A percentile compares a stretch with the other conserved stretches of the same genome.
Conservation (phyloP, 2,329 filamentous ascomycete genomes). For the Drechslerella dactyloides region DNA sequence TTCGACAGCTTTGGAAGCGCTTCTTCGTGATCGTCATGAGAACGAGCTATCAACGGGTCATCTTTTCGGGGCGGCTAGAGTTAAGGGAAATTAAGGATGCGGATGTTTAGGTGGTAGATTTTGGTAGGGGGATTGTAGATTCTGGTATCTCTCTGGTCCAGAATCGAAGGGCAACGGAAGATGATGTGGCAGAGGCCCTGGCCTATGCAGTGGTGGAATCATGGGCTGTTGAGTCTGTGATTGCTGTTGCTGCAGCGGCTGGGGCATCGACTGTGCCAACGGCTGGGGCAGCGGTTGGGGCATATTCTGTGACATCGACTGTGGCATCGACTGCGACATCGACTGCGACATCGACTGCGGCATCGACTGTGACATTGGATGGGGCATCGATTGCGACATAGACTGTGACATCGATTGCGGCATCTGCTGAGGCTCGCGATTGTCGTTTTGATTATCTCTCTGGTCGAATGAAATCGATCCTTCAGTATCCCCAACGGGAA, state of each 20-base stretch:
- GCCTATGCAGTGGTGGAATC: constrained; percentile 43
- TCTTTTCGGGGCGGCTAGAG: neutral
- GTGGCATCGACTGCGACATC: constrained; percentile 12
- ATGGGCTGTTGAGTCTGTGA: constrained; percentile 34
- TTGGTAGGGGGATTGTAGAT: constrained; percentile 39
- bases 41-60: neutral
- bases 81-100: constrained; percentile 6
- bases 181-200: constrained; percentile 36
- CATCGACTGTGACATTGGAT: constrained; percentile 5
- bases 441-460: constrained; percentile 48
- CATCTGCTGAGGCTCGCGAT: constrained; percentile 43
- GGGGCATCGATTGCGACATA: constrained; percentile 13
- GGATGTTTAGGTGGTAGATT: constrained; percentile 39
- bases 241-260: constrained; percentile 23
- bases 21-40: neutral
- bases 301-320: constrained; percentile 14
- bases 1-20: neutral
- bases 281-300: constrained; percentile 3
- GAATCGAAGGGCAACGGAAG: constrained; percentile 46
- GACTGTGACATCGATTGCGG: constrained; percentile 21
- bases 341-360: constrained; percentile 11
- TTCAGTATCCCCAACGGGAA: constrained; percentile 51
- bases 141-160: constrained; percentile 34
- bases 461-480: constrained; percentile 51
- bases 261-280: neutral